These are phyloP conservation scores for Thermochaetoides thermophila DNA, from an alignment of 495 filamentous ascomycete species.

Conservation along the genomic window DNA sequence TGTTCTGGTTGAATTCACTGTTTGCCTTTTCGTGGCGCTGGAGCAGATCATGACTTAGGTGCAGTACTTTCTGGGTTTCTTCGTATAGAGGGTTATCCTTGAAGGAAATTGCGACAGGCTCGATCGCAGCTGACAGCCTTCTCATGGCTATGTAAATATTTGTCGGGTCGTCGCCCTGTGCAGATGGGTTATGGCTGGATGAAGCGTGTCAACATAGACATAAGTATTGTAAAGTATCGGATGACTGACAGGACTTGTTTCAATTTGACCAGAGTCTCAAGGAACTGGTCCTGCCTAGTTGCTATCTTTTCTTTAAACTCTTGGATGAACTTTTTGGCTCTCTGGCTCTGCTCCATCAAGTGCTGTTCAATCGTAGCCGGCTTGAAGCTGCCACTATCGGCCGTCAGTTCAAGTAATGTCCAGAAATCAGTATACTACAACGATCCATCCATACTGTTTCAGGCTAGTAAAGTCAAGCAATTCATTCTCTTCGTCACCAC, in stretches of 20 bases:
- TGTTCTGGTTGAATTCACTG: conserved; percentile 1
- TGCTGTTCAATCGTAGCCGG: conserved; percentile 14
- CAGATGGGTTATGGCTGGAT: too few species aligned
- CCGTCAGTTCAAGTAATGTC: too few species aligned
- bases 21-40: conserved; percentile 8
- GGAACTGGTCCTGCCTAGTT: conserved; percentile 10
- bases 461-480: too few species aligned
- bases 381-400: too few species aligned
- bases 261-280: conserved; percentile 5
- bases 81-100: conserved; percentile 9
- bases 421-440: too few species aligned
- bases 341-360: conserved; percentile 12
- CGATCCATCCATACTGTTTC: too few species aligned
- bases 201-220: not conserved
- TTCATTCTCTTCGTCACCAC: too few species aligned
- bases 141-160: not conserved
- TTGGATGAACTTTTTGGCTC: conserved; percentile 20
- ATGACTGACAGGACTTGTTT: conserved; percentile 11
- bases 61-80: conserved; percentile 7
- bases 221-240: not conserved
- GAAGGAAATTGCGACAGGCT: not conserved
- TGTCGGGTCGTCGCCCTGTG: too few species aligned
- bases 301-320: conserved; percentile 13
- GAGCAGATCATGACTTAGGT: conserved; percentile 9
- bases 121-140: not conserved